These are phyloP conservation scores for Tylopilus intermedius DNA, from an alignment of 768 basidiomycete species.

Conservation along the genomic window DNA sequence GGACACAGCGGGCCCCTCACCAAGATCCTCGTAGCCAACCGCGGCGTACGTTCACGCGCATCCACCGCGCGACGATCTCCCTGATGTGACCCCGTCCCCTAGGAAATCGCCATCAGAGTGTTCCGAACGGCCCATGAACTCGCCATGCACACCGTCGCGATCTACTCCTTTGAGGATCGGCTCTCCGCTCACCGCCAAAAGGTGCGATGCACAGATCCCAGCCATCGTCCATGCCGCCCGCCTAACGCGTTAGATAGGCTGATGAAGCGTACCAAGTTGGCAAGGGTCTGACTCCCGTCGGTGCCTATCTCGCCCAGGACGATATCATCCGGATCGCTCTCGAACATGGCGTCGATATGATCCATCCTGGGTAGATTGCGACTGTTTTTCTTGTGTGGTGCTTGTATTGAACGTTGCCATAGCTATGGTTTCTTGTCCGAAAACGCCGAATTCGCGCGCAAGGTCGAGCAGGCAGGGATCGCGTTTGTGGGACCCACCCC, in stretches of 20 bases:
- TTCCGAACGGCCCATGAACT: conserved; percentile 98
- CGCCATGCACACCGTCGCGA: conserved; percentile 98
- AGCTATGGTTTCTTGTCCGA: conserved; percentile 98
- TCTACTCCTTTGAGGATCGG: conserved; percentile 96
- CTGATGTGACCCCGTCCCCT: conserved; percentile 9
- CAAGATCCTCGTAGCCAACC: conserved; percentile 89
- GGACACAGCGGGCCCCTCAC: conserved; percentile 86
- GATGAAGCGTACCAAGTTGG: conserved; percentile 99
- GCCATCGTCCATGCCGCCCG: conserved; percentile 26
- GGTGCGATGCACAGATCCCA: conserved; percentile 44
- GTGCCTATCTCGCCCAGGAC: conserved; percentile 94
- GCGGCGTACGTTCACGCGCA: conserved; percentile 58
- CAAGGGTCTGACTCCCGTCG: conserved; percentile 92
- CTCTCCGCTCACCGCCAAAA: conserved; percentile 97
- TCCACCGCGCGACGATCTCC: conserved; percentile 7
- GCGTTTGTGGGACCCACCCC: conserved; percentile 95
- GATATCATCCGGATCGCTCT: conserved; percentile 96
- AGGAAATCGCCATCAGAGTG: conserved; percentile 99
- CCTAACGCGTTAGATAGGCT: conserved; percentile 47
- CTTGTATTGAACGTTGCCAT: conserved; percentile 6
- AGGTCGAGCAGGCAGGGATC: conserved; percentile 96
- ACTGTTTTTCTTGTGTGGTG: neutral
- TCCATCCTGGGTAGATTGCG: conserved; percentile 81
- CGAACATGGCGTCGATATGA: conserved; percentile 99
- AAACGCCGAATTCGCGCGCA: conserved; percentile 94